phyloP scores from a whole-genome alignment of 306 rosid genomes.

The Dryas octopetala region DNA sequence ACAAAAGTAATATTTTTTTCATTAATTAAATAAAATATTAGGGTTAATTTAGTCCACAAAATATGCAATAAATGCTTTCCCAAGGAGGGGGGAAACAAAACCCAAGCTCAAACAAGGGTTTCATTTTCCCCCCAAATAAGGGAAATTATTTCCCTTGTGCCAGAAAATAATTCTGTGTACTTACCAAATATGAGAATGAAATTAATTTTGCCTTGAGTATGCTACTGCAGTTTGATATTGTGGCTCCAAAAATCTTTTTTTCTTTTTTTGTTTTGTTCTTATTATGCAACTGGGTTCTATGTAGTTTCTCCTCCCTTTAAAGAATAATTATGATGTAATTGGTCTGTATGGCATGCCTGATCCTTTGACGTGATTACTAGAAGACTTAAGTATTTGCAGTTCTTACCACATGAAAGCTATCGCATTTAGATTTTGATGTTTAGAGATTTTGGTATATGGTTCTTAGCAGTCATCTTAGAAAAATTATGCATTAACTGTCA shows the following conservation, averaged over 20 bases:
- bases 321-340: conserved; percentile 30
- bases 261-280: background rate
- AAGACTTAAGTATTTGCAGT: conserved; percentile 6
- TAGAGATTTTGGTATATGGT: background rate
- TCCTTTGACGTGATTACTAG: conserved; percentile 6
- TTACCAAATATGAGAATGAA: no score
- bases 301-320: conserved; percentile 18
- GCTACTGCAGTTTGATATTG: conserved; percentile 24
- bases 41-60: no score
- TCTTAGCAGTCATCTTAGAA: background rate
- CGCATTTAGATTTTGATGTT: background rate
- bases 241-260: conserved; percentile 22
- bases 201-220: background rate
- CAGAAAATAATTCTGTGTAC: no score
- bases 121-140: no score
- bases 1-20: no score
- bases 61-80: no score
- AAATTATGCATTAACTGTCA: background rate
- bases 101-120: no score
- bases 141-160: no score
- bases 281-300: conserved; percentile 20
- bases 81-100: no score
- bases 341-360: background rate
- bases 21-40: no score
- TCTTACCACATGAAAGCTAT: conserved; percentile 6